Evolutionary conservation across 208 protist species (phyloP), one percentile per base, ranked within the genome.

Genomic region (Kentomonas sorsogonicus): DNA sequence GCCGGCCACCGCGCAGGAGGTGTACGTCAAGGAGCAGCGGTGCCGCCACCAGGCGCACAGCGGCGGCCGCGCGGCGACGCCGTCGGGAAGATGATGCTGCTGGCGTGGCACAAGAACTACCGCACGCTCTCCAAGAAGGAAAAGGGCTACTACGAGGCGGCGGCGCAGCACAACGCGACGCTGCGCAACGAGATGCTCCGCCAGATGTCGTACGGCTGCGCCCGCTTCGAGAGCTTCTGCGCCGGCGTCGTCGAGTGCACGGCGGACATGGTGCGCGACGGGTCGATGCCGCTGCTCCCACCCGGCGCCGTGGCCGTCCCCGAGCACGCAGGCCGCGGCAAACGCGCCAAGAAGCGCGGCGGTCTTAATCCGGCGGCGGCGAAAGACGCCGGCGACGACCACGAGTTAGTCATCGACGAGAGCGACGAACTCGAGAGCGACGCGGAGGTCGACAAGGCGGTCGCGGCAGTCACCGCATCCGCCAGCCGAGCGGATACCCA

Each of bases 21-120:
- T 90, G 36, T 90, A 83, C 72, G 65, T 83, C 43, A 90, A 90
- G 63, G 83, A 90, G 56, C 54, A 81, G 41, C 70, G 72, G 40
- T 20, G n/a, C n/a, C n/a, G n/a, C n/a, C n/a, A n/a, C n/a, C n/a
- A n/a, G n/a, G n/a, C n/a, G n/a, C 68, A 0, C 45, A 69, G 30
- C 57, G 56, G 29, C 58, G 63, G 25, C 59, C 65, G 15, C 39
- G 20, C 31, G 59, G 51, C 18, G 63, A 59, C 13, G 69, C 65
- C 0, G 44, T 77, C 25, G 77, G 86, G 59, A 81, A 81, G 57
- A 75, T 83, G 63, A 75, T 80, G 60, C 60, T 86, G 18, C 47
- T 81, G 36, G 78, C 77, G 3, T 77, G 73, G 34, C 74, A 80
- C 47, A 80, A 81, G 30, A 83, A 83, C 66, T 90, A 79, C 69